These are phyloP conservation scores for Teunomyces panamensis DNA, from an alignment of 805 yeast genomes.

Conservation along the genomic window DNA sequence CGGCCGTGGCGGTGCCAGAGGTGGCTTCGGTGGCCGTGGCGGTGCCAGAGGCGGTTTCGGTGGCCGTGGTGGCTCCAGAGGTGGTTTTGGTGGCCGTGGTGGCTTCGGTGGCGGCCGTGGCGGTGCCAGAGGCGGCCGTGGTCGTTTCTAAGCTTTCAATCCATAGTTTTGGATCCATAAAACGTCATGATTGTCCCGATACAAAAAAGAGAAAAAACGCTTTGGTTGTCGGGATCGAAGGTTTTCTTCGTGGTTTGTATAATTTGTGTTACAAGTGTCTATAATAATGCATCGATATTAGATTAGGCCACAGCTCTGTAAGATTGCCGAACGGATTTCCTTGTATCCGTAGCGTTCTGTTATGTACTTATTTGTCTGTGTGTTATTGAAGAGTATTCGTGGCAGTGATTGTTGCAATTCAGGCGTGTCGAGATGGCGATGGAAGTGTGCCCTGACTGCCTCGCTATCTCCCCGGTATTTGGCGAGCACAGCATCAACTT, in stretches of 20 bases:
- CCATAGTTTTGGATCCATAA: background rate
- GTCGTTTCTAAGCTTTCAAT: conserved; percentile 14
- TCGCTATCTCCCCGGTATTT: conserved; percentile 13
- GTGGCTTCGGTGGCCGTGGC: conserved; percentile 41
- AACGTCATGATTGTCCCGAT: background rate
- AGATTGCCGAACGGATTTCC: conserved; percentile 48
- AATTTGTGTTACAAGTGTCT: conserved; percentile 4
- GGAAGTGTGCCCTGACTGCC: conserved; percentile 25
- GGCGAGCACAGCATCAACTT: conserved; percentile 55
- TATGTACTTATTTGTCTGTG: conserved; percentile 33
- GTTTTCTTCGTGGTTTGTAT: conserved; percentile 10
- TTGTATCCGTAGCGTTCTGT: conserved; percentile 50
- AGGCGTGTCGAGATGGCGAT: conserved; percentile 34
- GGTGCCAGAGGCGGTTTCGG: conserved; percentile 42
- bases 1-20: conserved; percentile 32
- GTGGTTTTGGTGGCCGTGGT: conserved; percentile 17
- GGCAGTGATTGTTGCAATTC: conserved; percentile 39
- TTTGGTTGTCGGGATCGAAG: background rate
- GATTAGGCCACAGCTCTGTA: conserved; percentile 50
- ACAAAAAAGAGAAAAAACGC: background rate
- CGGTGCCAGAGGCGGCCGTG: conserved; percentile 16
- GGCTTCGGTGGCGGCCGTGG: conserved; percentile 2
- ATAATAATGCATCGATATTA: conserved; percentile 3
- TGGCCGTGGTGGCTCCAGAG: conserved; percentile 40
- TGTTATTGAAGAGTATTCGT: conserved; percentile 52